Conservation (phyloP, 2,329 filamentous ascomycete genomes). For the Cladophialophora chaetospira region DNA sequence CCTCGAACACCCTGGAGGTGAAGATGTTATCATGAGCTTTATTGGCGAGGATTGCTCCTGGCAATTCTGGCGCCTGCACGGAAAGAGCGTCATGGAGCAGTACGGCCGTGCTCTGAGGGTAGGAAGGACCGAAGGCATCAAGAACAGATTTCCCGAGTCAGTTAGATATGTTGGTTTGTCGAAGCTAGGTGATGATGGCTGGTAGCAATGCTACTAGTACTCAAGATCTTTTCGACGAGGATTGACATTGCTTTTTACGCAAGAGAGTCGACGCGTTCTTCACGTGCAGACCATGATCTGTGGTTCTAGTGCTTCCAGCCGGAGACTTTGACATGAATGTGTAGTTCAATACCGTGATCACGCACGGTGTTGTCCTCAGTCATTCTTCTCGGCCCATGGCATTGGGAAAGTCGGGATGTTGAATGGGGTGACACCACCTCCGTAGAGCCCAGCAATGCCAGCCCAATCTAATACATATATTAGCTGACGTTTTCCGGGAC, state of each 20-base stretch:
- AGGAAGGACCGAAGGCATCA: conserved; percentile 31
- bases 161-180: conserved; percentile 22
- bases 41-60: conserved; percentile 38
- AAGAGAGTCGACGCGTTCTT: too few relatives aligned
- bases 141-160: conserved; percentile 31
- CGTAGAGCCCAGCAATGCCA: conserved; percentile 31
- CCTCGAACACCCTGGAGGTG: conserved; percentile 37
- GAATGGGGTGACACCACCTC: conserved; percentile 29
- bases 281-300: neutral
- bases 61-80: conserved; percentile 40
- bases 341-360: too few relatives aligned
- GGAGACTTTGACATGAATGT: too few relatives aligned
- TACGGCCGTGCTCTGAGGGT: conserved; percentile 29
- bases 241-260: too few relatives aligned
- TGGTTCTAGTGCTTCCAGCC: neutral
- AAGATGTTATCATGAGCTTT: conserved; percentile 37
- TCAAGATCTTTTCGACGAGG: too few relatives aligned
- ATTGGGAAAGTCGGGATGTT: conserved; percentile 29
- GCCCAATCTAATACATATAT: conserved; percentile 29
- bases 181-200: conserved; percentile 12
- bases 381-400: conserved; percentile 14
- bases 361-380: neutral
- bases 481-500: neutral
- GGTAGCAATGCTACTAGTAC: conserved; percentile 2
- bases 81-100: conserved; percentile 21